A percentile compares a stretch with the other conserved stretches of the same genome.
phyloP scores from a whole-genome alignment of 2,329 filamentous ascomycete genomes.

The Meredithiella fracta region DNA sequence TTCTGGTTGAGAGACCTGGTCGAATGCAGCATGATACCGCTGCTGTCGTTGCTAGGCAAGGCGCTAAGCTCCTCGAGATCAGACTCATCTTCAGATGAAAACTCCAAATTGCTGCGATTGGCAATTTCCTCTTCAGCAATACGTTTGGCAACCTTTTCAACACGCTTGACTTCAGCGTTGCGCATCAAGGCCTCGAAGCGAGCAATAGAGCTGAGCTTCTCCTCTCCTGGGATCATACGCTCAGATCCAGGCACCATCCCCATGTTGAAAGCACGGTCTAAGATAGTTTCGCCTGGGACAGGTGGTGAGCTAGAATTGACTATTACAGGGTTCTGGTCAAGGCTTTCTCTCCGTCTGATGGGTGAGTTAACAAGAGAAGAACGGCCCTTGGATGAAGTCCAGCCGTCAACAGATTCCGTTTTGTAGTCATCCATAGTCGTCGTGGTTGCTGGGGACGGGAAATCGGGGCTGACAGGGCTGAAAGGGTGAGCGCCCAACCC shows the following conservation, averaged over 20 bases:
- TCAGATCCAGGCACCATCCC: conserved; percentile 46
- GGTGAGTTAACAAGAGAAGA: conserved; percentile 43
- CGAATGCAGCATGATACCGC: background rate
- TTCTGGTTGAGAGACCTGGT: conserved; percentile 18
- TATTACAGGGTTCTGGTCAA: conserved; percentile 26
- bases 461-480: conserved; percentile 34
- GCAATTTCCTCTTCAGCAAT: conserved; percentile 18
- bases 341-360: conserved; percentile 35
- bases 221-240: conserved; percentile 36
- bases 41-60: background rate
- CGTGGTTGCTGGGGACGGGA: conserved; percentile 39
- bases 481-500: conserved; percentile 7
- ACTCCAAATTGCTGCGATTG: conserved; percentile 18
- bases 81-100: conserved; percentile 26
- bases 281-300: conserved; percentile 43
- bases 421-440: conserved; percentile 33
- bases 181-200: conserved; percentile 51
- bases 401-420: conserved; percentile 42
- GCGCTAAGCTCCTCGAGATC: conserved; percentile 19
- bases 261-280: conserved; percentile 51
- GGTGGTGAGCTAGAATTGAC: conserved; percentile 34
- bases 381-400: conserved; percentile 40
- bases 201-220: conserved; percentile 47
- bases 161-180: conserved; percentile 37
- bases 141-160: conserved; percentile 24